Conservation (phyloP, 371 early-diverging fungal genomes). For the Mortierella sp. region DNA sequence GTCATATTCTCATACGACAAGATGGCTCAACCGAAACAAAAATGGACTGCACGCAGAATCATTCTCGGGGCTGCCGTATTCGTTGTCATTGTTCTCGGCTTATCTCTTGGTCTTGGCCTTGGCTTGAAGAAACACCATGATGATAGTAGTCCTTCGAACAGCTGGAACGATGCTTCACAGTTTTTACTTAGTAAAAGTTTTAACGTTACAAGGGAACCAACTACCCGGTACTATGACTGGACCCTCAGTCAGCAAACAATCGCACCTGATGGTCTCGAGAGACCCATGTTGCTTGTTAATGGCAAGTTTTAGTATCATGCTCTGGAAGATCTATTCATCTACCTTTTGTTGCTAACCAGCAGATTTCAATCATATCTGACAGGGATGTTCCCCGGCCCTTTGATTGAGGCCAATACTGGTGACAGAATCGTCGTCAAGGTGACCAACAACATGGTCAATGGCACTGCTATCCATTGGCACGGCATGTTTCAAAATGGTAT, state of each 20-base stretch:
- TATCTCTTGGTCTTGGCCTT: conserved; percentile 24
- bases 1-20: neutral
- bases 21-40: conserved; percentile 11
- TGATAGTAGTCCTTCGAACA: too few relatives aligned
- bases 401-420: conserved; percentile 58
- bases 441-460: conserved; percentile 52
- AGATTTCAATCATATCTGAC: neutral
- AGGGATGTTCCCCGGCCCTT: conserved; percentile 60
- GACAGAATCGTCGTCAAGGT: conserved; percentile 60
- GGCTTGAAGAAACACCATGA: conserved; percentile 11
- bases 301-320: conserved; percentile 25
- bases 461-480: conserved; percentile 57
- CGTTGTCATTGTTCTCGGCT: conserved; percentile 1
- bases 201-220: conserved; percentile 24
- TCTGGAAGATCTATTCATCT: neutral
- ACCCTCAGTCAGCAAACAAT: conserved; percentile 37
- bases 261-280: conserved; percentile 58
- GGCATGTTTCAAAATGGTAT: conserved; percentile 57
- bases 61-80: neutral
- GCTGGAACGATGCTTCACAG: conserved; percentile 38
- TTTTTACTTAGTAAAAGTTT: conserved; percentile 50
- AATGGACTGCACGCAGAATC: neutral
- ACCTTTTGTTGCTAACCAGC: neutral
- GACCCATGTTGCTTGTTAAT: conserved; percentile 58
- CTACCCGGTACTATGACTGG: conserved; percentile 52